Evolutionary conservation across 129 eudicot genomes (phyloP), one percentile per base, ranked within the genome.

Genomic region (Oenanthe sinensis): DNA sequence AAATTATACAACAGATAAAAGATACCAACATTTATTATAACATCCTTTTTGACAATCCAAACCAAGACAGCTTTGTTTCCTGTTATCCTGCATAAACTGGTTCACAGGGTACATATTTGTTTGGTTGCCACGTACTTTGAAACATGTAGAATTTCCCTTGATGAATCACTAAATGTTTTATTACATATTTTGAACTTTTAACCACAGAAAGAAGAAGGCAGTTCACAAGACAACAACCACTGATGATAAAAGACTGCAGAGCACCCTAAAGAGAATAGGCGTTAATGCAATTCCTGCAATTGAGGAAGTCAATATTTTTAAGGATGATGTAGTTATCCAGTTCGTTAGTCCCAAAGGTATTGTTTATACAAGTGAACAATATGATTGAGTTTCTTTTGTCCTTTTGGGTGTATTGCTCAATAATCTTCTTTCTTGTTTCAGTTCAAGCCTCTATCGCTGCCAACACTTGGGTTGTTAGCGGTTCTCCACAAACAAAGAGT

Each of bases 211-310:
- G 95, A 93, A 93, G 98, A 93, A 93, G 90, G 98, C 98, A 1
- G 87, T 93, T 50, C 98, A 93, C 91, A 93, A 93, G 82, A 91
- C 98, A 37, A 87, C 92, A 43, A 89, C 98, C 5, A 89, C 97
- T 13, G 72, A 67, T 6, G 72, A 67, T 67, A 67, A 67, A 67
- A 67, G 72, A 14, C 72, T 67, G 40, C 97, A 90, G 67, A 90
- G 96, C 81, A 93, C 98, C 33, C 81, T 93, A 82, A 93, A 91
- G 85, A 89, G 97, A 86, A 88, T 93, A 69, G 98, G 97, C 10
- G 98, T 93, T 40, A 89, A 90, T 76, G 81, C 85, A 26, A 90
- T 93, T 67, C 72, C 72, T 19, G 72, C 72, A 67, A 67, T 67
- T 30, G 72, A 93, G 78, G 98, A 93, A 81, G 92, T 93, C 47